Evolutionary conservation across 805 yeast species (phyloP).

Genomic region (Ogataea nonfermentans): DNA sequence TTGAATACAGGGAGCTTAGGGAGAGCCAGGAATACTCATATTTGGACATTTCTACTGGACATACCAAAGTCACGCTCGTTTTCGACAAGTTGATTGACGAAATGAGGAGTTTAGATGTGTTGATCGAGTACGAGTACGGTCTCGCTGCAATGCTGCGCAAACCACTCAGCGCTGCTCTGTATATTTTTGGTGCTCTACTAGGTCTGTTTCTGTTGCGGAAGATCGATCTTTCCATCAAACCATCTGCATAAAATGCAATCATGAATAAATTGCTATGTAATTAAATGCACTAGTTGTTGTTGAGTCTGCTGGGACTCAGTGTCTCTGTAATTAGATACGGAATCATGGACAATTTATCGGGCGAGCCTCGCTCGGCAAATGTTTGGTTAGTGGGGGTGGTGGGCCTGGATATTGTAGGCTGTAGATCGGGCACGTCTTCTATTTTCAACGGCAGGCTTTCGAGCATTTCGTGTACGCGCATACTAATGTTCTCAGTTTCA

Average conservation of each 20-base stretch:
- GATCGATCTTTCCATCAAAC: constrained; percentile 39
- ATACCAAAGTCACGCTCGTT: constrained; percentile 63
- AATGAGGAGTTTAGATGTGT: constrained; percentile 52
- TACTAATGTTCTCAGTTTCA: constrained; percentile 18
- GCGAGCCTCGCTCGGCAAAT: constrained; percentile 1
- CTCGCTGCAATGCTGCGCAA: constrained; percentile 53
- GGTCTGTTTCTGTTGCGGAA: constrained; percentile 49
- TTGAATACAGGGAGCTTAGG: constrained; percentile 36
- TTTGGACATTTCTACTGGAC: constrained; percentile 76
- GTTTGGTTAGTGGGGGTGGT: constrained; percentile 2
- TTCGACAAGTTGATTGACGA: constrained; percentile 69
- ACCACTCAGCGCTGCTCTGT: constrained; percentile 63
- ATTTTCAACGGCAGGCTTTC: constrained; percentile 6
- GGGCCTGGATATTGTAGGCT: neutral
- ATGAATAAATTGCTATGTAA: constrained; percentile 6
- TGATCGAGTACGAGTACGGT: constrained; percentile 63
- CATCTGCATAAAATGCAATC: constrained; percentile 10
- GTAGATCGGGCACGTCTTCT: constrained; percentile 3
- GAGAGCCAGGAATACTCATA: constrained; percentile 44
- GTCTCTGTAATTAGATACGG: constrained; percentile 26
- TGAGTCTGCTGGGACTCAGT: constrained; percentile 14
- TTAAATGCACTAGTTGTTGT: constrained; percentile 9
- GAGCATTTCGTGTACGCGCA: constrained; percentile 26
- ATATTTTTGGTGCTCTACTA: constrained; percentile 58
- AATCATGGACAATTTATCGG: constrained; percentile 22